Percentiles rank a stretch among this genome's conserved stretches.
These are phyloP conservation scores for Prinsepia uniflora DNA, from an alignment of 306 rosid species.

Conservation along the genomic window DNA sequence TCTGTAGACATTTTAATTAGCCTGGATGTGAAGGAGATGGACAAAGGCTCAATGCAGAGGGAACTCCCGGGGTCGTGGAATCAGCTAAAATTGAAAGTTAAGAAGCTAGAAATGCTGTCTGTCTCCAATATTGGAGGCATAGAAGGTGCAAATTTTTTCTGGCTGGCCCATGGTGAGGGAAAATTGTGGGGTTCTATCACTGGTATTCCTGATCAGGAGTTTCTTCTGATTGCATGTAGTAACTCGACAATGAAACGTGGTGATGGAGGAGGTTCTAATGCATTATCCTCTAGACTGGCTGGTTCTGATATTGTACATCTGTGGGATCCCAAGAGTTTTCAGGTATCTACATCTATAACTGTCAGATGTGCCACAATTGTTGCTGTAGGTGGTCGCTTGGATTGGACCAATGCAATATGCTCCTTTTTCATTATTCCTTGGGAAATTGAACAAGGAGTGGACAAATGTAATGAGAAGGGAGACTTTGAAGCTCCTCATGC, in stretches of 20 bases:
- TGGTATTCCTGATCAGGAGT: constrained; percentile 63
- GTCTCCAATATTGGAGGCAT: constrained; percentile 74
- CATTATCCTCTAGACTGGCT: constrained; percentile 68
- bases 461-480: constrained; percentile 28
- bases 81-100: constrained; percentile 62
- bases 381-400: constrained; percentile 89
- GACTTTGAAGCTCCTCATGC: constrained; percentile 34
- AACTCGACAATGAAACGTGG: constrained; percentile 77
- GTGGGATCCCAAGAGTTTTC: constrained; percentile 63
- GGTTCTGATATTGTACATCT: constrained; percentile 72
- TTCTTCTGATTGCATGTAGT: constrained; percentile 72
- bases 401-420: constrained; percentile 65
- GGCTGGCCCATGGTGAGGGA: constrained; percentile 87
- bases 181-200: constrained; percentile 65
- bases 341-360: constrained; percentile 54
- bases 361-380: constrained; percentile 77
- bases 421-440: constrained; percentile 58
- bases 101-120: constrained; percentile 60
- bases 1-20: constrained; percentile 54
- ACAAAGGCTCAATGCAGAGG: constrained; percentile 58
- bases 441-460: constrained; percentile 41
- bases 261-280: constrained; percentile 93
- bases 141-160: constrained; percentile 59
- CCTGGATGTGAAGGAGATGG: constrained; percentile 48
- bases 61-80: constrained; percentile 91